These are phyloP conservation scores for Teratosphaeria zuluensis DNA, from an alignment of 2,329 filamentous ascomycete genomes.

Conservation along the genomic window DNA sequence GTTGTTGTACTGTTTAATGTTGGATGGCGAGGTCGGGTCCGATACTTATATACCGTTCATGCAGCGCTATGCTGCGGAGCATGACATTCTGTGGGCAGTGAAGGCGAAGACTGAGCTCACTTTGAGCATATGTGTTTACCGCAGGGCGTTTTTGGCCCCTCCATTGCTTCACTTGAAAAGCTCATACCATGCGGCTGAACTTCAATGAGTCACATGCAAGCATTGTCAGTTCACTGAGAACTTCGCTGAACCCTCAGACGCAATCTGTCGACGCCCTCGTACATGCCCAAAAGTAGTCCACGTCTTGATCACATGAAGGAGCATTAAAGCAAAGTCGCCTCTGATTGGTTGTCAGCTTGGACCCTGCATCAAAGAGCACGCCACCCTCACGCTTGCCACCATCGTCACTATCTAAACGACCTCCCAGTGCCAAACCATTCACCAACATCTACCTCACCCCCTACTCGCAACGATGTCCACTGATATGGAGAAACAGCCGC, in stretches of 20 bases:
- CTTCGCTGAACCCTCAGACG: no score
- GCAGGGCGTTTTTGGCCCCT: no score
- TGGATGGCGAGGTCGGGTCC: no score
- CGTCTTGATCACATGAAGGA: not conserved
- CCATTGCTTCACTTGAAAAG: no score
- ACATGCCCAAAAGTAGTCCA: not conserved
- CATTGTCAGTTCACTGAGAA: no score
- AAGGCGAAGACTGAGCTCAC: not conserved
- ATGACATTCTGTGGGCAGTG: no score
- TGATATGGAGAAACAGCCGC: slow-evolving; percentile 20
- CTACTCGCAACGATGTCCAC: slow-evolving; percentile 4
- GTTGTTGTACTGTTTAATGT: no score
- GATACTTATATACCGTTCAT: not conserved
- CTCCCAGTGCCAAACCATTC: not conserved
- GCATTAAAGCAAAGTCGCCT: not conserved
- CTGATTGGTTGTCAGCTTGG: not conserved
- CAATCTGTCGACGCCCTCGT: not conserved
- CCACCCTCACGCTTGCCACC: not conserved
- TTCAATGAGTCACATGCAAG: no score
- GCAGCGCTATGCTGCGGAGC: no score
- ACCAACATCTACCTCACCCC: not conserved
- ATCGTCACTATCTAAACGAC: not conserved
- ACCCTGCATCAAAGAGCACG: not conserved
- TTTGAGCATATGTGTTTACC: not conserved
- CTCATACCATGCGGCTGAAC: no score